A percentile compares a stretch with the other conserved stretches of the same genome.
These are phyloP conservation scores for Carex sylvatica DNA, from an alignment of 202 grass and related monocot species.

Conservation along the genomic window DNA sequence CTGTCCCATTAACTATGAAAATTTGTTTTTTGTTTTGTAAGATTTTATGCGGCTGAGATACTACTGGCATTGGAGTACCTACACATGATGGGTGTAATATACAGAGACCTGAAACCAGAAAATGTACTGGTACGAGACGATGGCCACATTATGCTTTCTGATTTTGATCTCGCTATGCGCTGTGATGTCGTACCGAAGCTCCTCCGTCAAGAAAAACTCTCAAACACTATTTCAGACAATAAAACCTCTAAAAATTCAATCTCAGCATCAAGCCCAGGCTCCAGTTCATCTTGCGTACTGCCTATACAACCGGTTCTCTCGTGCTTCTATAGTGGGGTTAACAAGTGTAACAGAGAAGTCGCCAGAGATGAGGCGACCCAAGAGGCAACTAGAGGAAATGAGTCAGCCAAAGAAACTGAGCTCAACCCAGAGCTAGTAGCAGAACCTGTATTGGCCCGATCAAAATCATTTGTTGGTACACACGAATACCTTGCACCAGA, in stretches of 20 bases:
- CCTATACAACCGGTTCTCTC: constrained; percentile 61
- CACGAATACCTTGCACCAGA: constrained; percentile 92
- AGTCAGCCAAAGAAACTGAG: constrained; percentile 1
- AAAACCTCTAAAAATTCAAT: constrained; percentile 8
- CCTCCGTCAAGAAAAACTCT: constrained; percentile 35
- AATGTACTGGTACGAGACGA: constrained; percentile 78
- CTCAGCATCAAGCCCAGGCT: neutral
- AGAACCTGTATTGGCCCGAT: constrained; percentile 65
- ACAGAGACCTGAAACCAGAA: constrained; percentile 87
- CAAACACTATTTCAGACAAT: constrained; percentile 36
- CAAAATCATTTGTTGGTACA: constrained; percentile 84
- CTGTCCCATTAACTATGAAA: constrained; percentile 33
- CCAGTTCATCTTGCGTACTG: constrained; percentile 30
- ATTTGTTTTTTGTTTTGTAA: constrained; percentile 29
- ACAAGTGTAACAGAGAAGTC: neutral
- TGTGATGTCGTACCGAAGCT: constrained; percentile 73
- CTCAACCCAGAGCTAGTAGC: constrained; percentile 60
- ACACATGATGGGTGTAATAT: constrained; percentile 99
- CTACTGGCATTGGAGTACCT: constrained; percentile 83
- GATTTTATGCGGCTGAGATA: constrained; percentile 89
- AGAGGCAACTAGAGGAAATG: neutral
- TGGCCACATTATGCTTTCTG: constrained; percentile 93
- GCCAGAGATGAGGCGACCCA: neutral
- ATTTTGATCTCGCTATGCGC: constrained; percentile 85
- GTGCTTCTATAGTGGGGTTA: constrained; percentile 41